phyloP scores from a whole-genome alignment of 441 rosid species.

The Mallotus japonicus region DNA sequence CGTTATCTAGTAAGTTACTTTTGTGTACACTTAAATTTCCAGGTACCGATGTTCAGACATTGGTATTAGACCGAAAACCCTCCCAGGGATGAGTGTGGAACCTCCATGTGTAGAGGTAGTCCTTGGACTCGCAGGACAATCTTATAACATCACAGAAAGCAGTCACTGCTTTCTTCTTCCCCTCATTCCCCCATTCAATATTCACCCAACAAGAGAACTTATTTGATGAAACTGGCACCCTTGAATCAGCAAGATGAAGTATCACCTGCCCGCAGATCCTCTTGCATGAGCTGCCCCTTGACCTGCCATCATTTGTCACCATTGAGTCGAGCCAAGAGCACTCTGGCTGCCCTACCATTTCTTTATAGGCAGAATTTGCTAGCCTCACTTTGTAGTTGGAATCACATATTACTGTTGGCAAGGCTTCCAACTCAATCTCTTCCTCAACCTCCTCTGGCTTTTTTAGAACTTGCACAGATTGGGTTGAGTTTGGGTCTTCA shows the following conservation, averaged over 20 bases:
- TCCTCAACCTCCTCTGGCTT: slow-evolving; percentile 69
- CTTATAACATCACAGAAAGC: slow-evolving; percentile 72
- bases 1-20: slow-evolving; percentile 10
- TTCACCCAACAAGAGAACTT: slow-evolving; percentile 89
- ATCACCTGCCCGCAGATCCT: slow-evolving; percentile 83
- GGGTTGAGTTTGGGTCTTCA: slow-evolving; percentile 26
- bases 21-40: neutral
- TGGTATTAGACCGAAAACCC: slow-evolving; percentile 34
- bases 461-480: slow-evolving; percentile 31
- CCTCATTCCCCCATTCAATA: slow-evolving; percentile 73
- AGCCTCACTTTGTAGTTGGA: slow-evolving; percentile 72
- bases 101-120: slow-evolving; percentile 74
- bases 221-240: slow-evolving; percentile 37
- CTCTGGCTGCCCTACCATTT: slow-evolving; percentile 96
- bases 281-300: slow-evolving; percentile 33
- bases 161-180: slow-evolving; percentile 41
- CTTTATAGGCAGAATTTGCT: slow-evolving; percentile 84
- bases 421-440: slow-evolving; percentile 63
- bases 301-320: slow-evolving; percentile 33
- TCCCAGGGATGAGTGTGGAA: slow-evolving; percentile 46
- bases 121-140: slow-evolving; percentile 59
- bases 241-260: slow-evolving; percentile 44
- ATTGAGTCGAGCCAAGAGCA: slow-evolving; percentile 80
- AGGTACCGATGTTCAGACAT: slow-evolving; percentile 25
- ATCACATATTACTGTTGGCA: slow-evolving; percentile 72